These are phyloP conservation scores for Erysimum cheiri DNA, from an alignment of 441 rosid species.

Conservation along the genomic window DNA sequence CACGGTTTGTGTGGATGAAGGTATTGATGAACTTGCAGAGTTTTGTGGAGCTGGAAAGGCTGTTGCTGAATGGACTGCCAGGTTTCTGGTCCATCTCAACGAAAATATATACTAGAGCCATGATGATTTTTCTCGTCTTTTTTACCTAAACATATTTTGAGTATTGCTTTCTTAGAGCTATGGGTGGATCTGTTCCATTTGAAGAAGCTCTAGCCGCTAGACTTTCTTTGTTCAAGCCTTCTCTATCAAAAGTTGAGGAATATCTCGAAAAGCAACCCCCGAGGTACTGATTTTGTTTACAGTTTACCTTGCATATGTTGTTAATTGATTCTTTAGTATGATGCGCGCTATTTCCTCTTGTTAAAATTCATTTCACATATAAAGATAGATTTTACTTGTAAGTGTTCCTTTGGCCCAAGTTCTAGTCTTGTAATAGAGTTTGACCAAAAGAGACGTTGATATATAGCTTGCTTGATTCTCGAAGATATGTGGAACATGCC, in stretches of 20 bases:
- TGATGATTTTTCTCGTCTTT: slow-evolving; percentile 13
- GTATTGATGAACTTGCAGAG: slow-evolving; percentile 97
- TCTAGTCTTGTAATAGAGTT: slow-evolving; percentile 22
- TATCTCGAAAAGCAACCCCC: slow-evolving; percentile 83
- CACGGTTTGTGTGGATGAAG: slow-evolving; percentile 95
- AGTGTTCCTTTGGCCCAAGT: slow-evolving; percentile 7
- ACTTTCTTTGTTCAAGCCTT: slow-evolving; percentile 85
- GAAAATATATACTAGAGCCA: slow-evolving; percentile 15
- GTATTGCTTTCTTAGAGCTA: slow-evolving; percentile 67
- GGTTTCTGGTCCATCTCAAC: slow-evolving; percentile 54
- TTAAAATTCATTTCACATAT: slow-evolving; percentile 5
- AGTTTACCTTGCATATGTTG: slow-evolving; percentile 7
- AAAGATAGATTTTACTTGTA: neutral
- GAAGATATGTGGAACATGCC: slow-evolving; percentile 11
- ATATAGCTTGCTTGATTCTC: slow-evolving; percentile 30
- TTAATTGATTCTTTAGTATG: slow-evolving; percentile 6
- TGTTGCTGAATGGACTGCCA: slow-evolving; percentile 99
- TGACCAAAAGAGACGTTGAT: slow-evolving; percentile 19
- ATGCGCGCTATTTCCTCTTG: slow-evolving; percentile 7
- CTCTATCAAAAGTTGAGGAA: slow-evolving; percentile 74
- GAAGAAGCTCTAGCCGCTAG: slow-evolving; percentile 94
- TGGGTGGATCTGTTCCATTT: slow-evolving; percentile 97
- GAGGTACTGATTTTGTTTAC: slow-evolving; percentile 53
- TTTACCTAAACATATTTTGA: slow-evolving; percentile 22
- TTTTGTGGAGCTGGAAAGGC: slow-evolving; percentile 98